These are phyloP conservation scores for Nemania sp. DNA, from an alignment of 2,329 filamentous ascomycete species.

Conservation along the genomic window DNA sequence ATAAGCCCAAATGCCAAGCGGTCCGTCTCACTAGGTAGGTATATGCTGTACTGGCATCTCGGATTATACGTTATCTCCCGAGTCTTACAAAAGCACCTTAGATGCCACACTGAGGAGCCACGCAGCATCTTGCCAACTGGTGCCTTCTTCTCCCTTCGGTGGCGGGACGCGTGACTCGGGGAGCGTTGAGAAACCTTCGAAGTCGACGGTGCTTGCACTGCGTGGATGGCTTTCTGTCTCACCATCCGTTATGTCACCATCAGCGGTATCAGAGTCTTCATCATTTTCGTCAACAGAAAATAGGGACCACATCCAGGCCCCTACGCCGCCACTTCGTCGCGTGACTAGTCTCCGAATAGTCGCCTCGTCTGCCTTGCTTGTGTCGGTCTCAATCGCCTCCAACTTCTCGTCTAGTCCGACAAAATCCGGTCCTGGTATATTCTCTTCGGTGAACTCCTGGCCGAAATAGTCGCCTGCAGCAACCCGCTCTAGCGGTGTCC, in stretches of 20 bases:
- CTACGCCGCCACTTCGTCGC: constrained; percentile 63
- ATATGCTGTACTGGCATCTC: constrained; percentile 19
- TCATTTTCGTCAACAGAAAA: constrained; percentile 73
- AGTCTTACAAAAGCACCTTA: constrained; percentile 67
- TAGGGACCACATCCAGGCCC: constrained; percentile 73
- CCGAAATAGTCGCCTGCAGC: constrained; percentile 60
- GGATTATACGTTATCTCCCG: constrained; percentile 4
- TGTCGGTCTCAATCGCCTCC: constrained; percentile 65
- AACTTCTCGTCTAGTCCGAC: constrained; percentile 71
- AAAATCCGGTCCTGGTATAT: constrained; percentile 69
- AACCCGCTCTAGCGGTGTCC: constrained; percentile 59
- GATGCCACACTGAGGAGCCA: constrained; percentile 75
- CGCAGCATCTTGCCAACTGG: constrained; percentile 73
- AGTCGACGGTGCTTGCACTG: constrained; percentile 56
- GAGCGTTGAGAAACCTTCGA: constrained; percentile 55
- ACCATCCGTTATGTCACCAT: constrained; percentile 53
- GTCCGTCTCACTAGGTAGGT: constrained; percentile 1
- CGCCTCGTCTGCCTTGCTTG: constrained; percentile 67
- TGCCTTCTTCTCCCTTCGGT: constrained; percentile 66
- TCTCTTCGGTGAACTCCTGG: constrained; percentile 43
- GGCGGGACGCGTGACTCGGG: constrained; percentile 62
- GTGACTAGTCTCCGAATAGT: constrained; percentile 68
- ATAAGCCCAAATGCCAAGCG: constrained; percentile 9
- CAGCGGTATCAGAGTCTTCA: constrained; percentile 59
- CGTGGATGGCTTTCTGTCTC: constrained; percentile 54